phyloP scores from a whole-genome alignment of 2,329 filamentous ascomycete genomes.

The Hirsutella thompsonii region DNA sequence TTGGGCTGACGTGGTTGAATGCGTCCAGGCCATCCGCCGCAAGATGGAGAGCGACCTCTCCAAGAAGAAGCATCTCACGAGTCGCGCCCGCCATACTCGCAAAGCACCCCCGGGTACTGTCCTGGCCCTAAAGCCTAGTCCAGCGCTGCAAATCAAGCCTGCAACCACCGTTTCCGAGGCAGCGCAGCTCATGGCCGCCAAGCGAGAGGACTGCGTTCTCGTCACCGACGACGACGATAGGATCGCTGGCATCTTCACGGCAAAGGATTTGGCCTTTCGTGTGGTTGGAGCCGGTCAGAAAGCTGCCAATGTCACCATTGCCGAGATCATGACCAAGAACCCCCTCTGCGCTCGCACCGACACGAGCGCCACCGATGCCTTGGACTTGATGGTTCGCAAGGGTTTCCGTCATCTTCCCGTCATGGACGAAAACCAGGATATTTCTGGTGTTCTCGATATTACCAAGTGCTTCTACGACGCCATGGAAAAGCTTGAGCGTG shows the following conservation, averaged over 20 bases:
- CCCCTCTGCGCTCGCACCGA: constrained; percentile 94
- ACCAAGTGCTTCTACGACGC: constrained; percentile 99
- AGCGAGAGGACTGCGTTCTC: constrained; percentile 93
- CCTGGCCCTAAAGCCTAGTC: constrained; percentile 86
- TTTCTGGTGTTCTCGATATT: constrained; percentile 94
- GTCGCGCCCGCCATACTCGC: constrained; percentile 69
- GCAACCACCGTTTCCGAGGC: constrained; percentile 88
- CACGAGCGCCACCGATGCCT: constrained; percentile 91
- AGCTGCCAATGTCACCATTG: constrained; percentile 80
- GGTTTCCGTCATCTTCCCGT: constrained; percentile 95
- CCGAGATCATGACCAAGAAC: constrained; percentile 99
- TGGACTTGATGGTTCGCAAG: constrained; percentile 97
- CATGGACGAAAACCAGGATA: constrained; percentile 99
- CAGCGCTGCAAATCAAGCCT: constrained; percentile 94
- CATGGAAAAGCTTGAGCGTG: constrained; percentile 98
- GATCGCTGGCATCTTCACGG: constrained; percentile 97
- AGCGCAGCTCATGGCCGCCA: constrained; percentile 96
- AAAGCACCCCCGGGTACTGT: constrained; percentile 96
- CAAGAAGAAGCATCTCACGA: constrained; percentile 82
- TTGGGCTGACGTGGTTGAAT: constrained; percentile 8
- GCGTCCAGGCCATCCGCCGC: constrained; percentile 71
- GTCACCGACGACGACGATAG: constrained; percentile 97
- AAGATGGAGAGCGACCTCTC: constrained; percentile 96
- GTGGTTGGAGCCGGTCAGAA: constrained; percentile 88
- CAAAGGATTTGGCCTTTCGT: constrained; percentile 94